Conservation (phyloP, 1,139 yeast species). For the Pichia norvegensis region DNA sequence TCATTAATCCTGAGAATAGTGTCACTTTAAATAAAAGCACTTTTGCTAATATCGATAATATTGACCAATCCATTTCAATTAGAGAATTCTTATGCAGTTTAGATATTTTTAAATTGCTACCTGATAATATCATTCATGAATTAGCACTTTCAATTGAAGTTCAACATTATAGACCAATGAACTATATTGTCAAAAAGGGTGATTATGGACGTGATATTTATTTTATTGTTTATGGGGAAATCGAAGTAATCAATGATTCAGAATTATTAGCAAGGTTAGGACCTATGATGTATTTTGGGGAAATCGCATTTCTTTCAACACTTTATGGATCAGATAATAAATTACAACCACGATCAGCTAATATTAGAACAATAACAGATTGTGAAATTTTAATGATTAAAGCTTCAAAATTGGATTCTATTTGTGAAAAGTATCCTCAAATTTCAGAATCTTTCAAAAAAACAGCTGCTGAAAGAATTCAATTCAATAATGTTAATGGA, state of each 20-base stretch:
- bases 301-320: constrained; percentile 57
- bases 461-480: constrained; percentile 49
- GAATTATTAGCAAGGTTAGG: constrained; percentile 49
- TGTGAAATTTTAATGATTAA: constrained; percentile 55
- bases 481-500: constrained; percentile 21
- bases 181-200: constrained; percentile 52
- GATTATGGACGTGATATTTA: constrained; percentile 56
- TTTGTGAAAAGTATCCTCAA: constrained; percentile 51
- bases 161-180: constrained; percentile 43
- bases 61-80: constrained; percentile 44
- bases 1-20: background rate
- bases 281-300: constrained; percentile 66
- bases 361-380: constrained; percentile 51
- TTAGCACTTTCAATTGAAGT: constrained; percentile 60
- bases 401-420: constrained; percentile 41
- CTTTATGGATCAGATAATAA: constrained; percentile 23
- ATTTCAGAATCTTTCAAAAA: constrained; percentile 49
- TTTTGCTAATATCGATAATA: constrained; percentile 26
- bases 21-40: background rate
- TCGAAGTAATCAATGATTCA: constrained; percentile 50
- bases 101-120: constrained; percentile 51
- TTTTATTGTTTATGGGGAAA: constrained; percentile 61
- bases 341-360: constrained; percentile 44
- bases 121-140: constrained; percentile 51
- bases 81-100: constrained; percentile 50